These are phyloP conservation scores for Flueggea neowawraea DNA, from an alignment of 441 rosid genomes.

Conservation along the genomic window DNA sequence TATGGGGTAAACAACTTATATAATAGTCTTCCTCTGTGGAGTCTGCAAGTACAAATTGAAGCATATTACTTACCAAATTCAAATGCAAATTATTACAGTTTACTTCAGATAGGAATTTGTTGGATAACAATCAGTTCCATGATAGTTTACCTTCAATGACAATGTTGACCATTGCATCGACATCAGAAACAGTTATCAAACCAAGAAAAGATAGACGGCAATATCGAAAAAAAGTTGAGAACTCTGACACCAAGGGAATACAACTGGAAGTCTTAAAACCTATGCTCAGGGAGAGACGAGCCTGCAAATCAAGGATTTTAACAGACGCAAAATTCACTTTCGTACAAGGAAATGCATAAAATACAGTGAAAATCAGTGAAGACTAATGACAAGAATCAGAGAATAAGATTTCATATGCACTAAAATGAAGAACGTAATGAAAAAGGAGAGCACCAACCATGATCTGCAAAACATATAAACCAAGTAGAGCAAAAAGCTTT, in stretches of 20 bases:
- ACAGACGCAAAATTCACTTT: background rate
- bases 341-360: conserved; percentile 1
- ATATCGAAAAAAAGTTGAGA: conserved; percentile 44
- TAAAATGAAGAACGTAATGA: background rate
- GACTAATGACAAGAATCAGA: background rate
- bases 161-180: conserved; percentile 32
- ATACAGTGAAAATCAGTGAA: background rate
- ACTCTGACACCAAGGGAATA: conserved; percentile 36
- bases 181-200: conserved; percentile 60
- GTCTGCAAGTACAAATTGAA: conserved; percentile 9
- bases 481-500: conserved; percentile 63
- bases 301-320: conserved; percentile 39
- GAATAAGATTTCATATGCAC: background rate
- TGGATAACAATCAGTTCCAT: background rate
- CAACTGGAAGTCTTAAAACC: conserved; percentile 30
- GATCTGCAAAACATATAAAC: conserved; percentile 66
- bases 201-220: conserved; percentile 66
- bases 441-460: conserved; percentile 48
- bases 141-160: conserved; percentile 38
- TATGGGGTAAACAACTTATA: conserved; percentile 35
- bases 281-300: conserved; percentile 53
- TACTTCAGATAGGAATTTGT: conserved; percentile 1
- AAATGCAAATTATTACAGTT: background rate
- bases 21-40: conserved; percentile 48
- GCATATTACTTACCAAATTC: conserved; percentile 8